Evolutionary conservation across 202 grass and related monocot genomes (phyloP), one percentile per base, ranked within the genome.

Genomic region (Eragrostis tef): DNA sequence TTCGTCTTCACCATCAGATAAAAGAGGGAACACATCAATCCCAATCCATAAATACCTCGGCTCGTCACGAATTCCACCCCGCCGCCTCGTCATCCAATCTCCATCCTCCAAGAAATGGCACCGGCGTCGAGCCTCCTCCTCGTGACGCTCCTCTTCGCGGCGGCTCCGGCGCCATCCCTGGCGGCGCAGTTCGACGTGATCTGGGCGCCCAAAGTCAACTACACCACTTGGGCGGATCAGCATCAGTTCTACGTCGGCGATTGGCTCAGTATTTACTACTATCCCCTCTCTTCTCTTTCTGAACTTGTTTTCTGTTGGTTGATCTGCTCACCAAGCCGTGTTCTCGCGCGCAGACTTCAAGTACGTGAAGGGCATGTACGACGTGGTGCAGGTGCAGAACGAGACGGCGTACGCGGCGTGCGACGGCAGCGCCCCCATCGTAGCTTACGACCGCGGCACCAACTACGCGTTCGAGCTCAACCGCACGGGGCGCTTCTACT

Each of bases 341-440:
- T 22, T 57, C 7, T 24, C 6, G 59, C 1, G 0, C 10, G 70
- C 84, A 87, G 87, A 87, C 19, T 92, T 92, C 76, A 17, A 24
- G 9, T 93, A 83, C 81, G 0, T 71, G 73, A 78, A 13, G 81
- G 81, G 13, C 78, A 75, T 61, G 81, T 79, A 65, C 81, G 84
- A 89, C 69, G 87, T 89, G 81, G 45, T 89, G 52, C 77, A 89
- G 85, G 87, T 92, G 84, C 26, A 71, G 75, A 62, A 46, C 86
- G 67, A 46, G 81, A 51, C 60, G 80, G 84, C 77, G 45, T 89
- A 89, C 84, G 36, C 26, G 9, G 42, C 9, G 59, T 89, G 84
- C 87, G 59, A 83, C 68, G 67, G 36, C 27, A 81, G 43, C 73
- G 46, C 47, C 17, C 68, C 84, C 14, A 51, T 89, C 67, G n/a